Evolutionary conservation across 345 rosid species (phyloP).

Genomic region (Hevea brasiliensis): DNA sequence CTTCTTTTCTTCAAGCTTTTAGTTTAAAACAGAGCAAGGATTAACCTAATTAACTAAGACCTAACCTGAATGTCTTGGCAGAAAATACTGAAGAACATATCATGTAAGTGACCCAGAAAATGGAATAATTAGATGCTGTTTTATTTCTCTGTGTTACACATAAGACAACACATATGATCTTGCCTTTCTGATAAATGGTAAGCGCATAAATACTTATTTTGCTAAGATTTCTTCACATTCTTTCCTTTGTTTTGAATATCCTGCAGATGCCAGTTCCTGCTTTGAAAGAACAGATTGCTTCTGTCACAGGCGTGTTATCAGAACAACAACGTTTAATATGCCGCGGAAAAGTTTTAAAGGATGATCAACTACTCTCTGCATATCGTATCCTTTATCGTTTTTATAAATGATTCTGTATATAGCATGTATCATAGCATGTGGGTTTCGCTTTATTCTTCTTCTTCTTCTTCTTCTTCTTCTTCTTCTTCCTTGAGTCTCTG

Average conservation of each 20-base stretch:
- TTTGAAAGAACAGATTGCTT: conserved; percentile 74
- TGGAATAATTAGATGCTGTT: neutral
- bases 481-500: neutral
- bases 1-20: conserved; percentile 3
- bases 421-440: neutral
- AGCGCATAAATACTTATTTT: neutral
- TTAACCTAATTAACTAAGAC: neutral
- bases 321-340: conserved; percentile 79
- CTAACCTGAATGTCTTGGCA: neutral
- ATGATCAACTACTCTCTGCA: conserved; percentile 80
- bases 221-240: neutral
- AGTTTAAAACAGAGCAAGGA: neutral
- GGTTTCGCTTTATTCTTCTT: neutral
- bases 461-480: too few relatives aligned
- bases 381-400: conserved; percentile 66
- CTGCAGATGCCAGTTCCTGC: conserved; percentile 75
- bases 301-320: conserved; percentile 66
- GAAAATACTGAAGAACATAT: neutral
- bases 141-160: neutral
- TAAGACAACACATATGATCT: neutral
- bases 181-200: neutral
- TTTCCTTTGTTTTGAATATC: conserved; percentile 12
- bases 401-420: neutral
- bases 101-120: neutral
- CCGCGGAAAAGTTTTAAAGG: conserved; percentile 78